Percentiles rank a stretch among this genome's conserved stretches.
phyloP scores from a whole-genome alignment of 2,329 filamentous ascomycete genomes.

The Diaporthe vexans region DNA sequence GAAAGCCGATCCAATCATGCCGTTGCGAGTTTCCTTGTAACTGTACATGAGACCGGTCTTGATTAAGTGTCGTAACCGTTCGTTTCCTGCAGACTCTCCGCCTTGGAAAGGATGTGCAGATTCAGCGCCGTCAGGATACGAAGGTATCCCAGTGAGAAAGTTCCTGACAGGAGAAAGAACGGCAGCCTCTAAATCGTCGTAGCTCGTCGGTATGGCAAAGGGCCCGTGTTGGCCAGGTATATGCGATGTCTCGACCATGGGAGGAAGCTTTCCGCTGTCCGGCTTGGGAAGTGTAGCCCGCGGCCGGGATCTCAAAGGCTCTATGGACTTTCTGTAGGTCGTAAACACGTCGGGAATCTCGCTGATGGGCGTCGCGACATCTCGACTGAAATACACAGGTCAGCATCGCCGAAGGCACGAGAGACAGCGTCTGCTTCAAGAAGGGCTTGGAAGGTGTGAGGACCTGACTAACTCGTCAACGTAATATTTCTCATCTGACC shows the following conservation, averaged over 20 bases:
- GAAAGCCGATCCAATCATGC: conserved; percentile 77
- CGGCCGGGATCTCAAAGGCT: conserved; percentile 77
- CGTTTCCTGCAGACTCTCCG: conserved; percentile 72
- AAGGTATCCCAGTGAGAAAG: conserved; percentile 65
- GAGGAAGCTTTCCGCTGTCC: conserved; percentile 64
- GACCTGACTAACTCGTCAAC: conserved; percentile 78
- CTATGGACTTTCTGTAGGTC: conserved; percentile 78
- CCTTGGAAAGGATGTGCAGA: conserved; percentile 78
- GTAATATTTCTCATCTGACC: conserved; percentile 83
- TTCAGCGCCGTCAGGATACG: conserved; percentile 64
- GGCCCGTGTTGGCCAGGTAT: conserved; percentile 73
- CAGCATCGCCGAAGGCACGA: not conserved
- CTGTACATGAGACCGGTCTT: conserved; percentile 69
- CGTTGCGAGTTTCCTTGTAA: conserved; percentile 81
- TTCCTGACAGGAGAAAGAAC: conserved; percentile 71
- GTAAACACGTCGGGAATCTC: conserved; percentile 84
- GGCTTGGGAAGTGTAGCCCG: conserved; percentile 69
- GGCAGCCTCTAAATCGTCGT: conserved; percentile 65
- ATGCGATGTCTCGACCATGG: conserved; percentile 62
- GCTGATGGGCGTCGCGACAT: conserved; percentile 67
- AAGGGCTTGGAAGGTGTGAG: not conserved
- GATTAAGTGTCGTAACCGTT: conserved; percentile 73
- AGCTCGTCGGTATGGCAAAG: conserved; percentile 72
- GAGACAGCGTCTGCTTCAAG: not conserved
- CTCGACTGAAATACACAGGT: conserved; percentile 65